Percentiles rank a stretch among this genome's conserved stretches.
phyloP scores from a whole-genome alignment of 208 protist genomes.

The Acanthamoeba lenticulata region DNA sequence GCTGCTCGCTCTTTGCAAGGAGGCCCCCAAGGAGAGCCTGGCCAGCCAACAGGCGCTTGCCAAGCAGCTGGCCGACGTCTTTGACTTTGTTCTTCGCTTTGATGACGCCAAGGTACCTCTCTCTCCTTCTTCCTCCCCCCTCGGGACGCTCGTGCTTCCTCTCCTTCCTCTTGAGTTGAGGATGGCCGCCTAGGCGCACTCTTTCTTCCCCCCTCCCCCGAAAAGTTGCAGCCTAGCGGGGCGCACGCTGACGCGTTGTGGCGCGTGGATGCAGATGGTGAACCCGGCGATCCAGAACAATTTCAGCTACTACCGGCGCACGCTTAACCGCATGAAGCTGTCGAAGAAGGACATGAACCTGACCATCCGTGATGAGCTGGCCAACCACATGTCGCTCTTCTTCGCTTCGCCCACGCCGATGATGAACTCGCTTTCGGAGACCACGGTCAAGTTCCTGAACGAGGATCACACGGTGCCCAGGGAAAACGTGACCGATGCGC shows the following conservation, averaged over 20 bases:
- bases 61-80: constrained; percentile 87
- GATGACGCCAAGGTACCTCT: constrained; percentile 83
- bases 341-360: constrained; percentile 80
- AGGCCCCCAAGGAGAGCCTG: constrained; percentile 78
- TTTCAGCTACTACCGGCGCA: constrained; percentile 89
- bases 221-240: neutral
- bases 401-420: constrained; percentile 89
- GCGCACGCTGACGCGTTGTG: neutral
- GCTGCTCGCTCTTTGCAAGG: constrained; percentile 83
- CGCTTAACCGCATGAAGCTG: constrained; percentile 88
- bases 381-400: constrained; percentile 87
- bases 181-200: too few species aligned
- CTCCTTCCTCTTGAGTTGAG: too few species aligned
- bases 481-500: constrained; percentile 83
- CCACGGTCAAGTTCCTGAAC: constrained; percentile 82
- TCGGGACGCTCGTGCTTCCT: neutral
- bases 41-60: constrained; percentile 85
- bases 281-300: constrained; percentile 90
- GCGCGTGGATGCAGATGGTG: constrained; percentile 80
- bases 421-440: constrained; percentile 84
- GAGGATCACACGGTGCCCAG: constrained; percentile 54
- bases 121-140: neutral
- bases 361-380: neutral
- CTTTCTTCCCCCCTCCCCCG: too few species aligned
- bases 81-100: constrained; percentile 88